phyloP scores from a whole-genome alignment of 2,329 filamentous ascomycete genomes.

The Lasiodiplodia citricola region DNA sequence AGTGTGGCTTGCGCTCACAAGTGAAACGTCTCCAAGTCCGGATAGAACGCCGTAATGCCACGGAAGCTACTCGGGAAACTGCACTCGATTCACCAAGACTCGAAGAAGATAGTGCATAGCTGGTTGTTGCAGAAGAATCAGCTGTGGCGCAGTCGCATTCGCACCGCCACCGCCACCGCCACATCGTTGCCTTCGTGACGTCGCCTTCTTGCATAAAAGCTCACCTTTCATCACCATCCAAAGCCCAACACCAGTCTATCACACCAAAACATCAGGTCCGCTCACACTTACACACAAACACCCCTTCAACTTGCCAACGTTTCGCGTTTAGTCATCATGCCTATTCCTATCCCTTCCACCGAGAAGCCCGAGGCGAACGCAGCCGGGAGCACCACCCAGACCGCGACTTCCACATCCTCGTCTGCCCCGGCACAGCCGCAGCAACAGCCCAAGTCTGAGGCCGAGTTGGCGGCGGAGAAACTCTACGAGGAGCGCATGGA shows the following conservation, averaged over 20 bases:
- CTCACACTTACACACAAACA: too few species aligned
- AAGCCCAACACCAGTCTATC: neutral
- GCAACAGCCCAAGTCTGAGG: slow-evolving; percentile 29
- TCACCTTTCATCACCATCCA: neutral
- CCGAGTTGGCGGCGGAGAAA: slow-evolving; percentile 32
- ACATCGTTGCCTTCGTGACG: neutral
- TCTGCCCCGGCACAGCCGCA: neutral
- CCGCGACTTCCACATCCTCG: neutral
- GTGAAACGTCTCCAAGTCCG: too few species aligned
- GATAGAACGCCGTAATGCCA: too few species aligned
- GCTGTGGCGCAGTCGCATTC: neutral
- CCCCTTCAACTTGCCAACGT: neutral
- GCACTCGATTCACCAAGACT: too few species aligned
- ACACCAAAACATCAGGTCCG: neutral
- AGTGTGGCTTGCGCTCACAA: too few species aligned
- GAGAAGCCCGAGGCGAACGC: slow-evolving; percentile 29
- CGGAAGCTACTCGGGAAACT: too few species aligned
- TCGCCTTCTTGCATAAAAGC: neutral
- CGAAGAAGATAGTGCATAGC: too few species aligned
- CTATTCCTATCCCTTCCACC: slow-evolving; percentile 25
- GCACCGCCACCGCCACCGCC: neutral
- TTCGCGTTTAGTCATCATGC: slow-evolving; percentile 17
- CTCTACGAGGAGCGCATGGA: slow-evolving; percentile 33
- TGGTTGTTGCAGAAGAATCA: too few species aligned
- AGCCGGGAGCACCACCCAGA: neutral